phyloP scores from a whole-genome alignment of 306 rosid genomes.

The Begonia peltatifolia region DNA sequence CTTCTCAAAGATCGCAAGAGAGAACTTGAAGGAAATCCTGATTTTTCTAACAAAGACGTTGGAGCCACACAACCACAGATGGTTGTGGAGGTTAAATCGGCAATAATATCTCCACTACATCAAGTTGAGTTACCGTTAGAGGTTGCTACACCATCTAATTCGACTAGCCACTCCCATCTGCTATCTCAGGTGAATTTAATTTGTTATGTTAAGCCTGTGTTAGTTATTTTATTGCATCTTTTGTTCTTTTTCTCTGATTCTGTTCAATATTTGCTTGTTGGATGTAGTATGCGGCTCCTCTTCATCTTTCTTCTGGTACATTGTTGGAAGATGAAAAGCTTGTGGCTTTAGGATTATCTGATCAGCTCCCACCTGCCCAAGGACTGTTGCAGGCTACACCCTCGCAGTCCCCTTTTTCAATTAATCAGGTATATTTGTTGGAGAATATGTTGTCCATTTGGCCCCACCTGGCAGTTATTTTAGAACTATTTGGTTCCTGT shows the following conservation, averaged over 20 bases:
- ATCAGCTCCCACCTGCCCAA: conserved; percentile 77
- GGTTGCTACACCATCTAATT: conserved; percentile 53
- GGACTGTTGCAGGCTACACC: conserved; percentile 66
- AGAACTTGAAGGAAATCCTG: conserved; percentile 98
- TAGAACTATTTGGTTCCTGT: conserved; percentile 9
- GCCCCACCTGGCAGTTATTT: neutral
- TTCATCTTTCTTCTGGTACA: conserved; percentile 58
- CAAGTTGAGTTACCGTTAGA: conserved; percentile 77
- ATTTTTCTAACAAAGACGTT: conserved; percentile 90
- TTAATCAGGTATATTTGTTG: conserved; percentile 39
- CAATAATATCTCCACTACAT: conserved; percentile 56
- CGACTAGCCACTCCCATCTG: conserved; percentile 60
- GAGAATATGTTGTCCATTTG: neutral
- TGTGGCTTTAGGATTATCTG: conserved; percentile 53
- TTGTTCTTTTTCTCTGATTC: conserved; percentile 1
- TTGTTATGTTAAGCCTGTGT: neutral
- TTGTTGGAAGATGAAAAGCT: conserved; percentile 81
- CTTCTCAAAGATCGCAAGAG: conserved; percentile 82
- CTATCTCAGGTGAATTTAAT: conserved; percentile 58
- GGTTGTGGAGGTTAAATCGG: conserved; percentile 58
- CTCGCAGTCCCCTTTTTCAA: conserved; percentile 45
- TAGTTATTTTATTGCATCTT: neutral
- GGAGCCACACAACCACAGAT: conserved; percentile 76
- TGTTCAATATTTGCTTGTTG: conserved; percentile 5
- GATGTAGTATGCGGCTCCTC: conserved; percentile 65